Base-by-base conservation (phyloP, 163 green algal species). In the Coccomyxa subellipsoidea region DNA sequence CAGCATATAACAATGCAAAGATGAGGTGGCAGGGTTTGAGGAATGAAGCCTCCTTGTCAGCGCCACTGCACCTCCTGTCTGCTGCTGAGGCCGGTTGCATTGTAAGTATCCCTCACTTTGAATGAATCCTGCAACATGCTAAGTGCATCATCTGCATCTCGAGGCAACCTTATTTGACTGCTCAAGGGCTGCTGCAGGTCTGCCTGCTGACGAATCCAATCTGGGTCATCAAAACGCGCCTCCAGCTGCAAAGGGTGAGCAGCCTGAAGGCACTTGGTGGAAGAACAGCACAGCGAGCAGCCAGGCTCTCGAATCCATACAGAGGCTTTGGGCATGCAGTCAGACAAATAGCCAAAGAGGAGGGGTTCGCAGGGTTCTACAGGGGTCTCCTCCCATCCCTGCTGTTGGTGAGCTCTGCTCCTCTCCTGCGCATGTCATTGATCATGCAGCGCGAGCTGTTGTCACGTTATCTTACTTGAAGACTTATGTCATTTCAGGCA, bases 171-270 rank as follows among this genome's bases (percentile, higher is more conserved):
- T 1, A 59, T 12, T 2, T 59, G 47, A 59, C 21, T 12, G 5
- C 47, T 59, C n/a, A n/a, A n/a, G n/a, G n/a, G n/a, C 47, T 59
- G 47, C 1, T 69, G 39, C 90, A 97, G 94, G 93, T 97, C 23
- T 95, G 90, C 82, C 70, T 93, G 3, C 27, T 96, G 5, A 97
- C 94, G 2, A 99, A 99, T 85, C 96, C 96, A 9, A 89, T 99
- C 32, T 99, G 96, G 96, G 90, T 99, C 36, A 81, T 88, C 70
- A 87, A 99, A 84, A 98, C 96, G 9, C 90, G 96, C 0, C 87
- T 99, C 80, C 95, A 98, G 88, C 91, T 99, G 81, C 96, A 99
- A 86, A 84, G 88, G 76, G 83, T 9, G 78, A 59, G 7, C 69
- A 80, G 36, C 54, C 78, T 31, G 47, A 83, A 53, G 29, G 29